phyloP scores from a whole-genome alignment of 148 eudicot genomes.

The Vaccinium vitisidaea region DNA sequence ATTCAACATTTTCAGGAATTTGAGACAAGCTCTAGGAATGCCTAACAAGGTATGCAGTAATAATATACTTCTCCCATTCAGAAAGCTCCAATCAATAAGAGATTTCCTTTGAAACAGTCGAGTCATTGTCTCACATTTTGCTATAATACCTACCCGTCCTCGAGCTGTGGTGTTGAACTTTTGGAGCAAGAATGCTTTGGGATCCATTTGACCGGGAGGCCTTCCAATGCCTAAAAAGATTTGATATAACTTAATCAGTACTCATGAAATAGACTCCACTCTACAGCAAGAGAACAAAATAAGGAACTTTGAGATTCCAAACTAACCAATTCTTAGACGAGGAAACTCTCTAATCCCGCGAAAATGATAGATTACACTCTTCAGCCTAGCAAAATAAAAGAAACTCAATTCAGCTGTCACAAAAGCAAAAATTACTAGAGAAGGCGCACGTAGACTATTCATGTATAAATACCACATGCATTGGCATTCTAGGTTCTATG shows the following conservation, averaged over 20 bases:
- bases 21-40: not conserved
- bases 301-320: conserved; percentile 14
- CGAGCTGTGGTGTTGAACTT: conserved; percentile 76
- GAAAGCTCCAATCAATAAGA: conserved; percentile 2
- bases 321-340: conserved; percentile 86
- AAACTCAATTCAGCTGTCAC: not conserved
- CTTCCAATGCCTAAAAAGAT: conserved; percentile 73
- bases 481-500: not conserved
- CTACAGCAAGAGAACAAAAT: conserved; percentile 4
- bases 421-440: not conserved
- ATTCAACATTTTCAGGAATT: conserved; percentile 1
- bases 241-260: conserved; percentile 14
- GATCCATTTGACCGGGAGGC: conserved; percentile 99
- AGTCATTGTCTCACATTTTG: not conserved
- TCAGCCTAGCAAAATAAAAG: conserved; percentile 48
- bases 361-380: conserved; percentile 78
- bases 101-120: not conserved
- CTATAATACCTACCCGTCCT: conserved; percentile 54
- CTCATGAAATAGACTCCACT: conserved; percentile 11
- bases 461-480: not conserved
- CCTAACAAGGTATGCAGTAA: not conserved
- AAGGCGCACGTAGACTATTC: conserved; percentile 1
- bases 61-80: not conserved
- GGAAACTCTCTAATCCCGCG: conserved; percentile 72
- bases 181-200: conserved; percentile 91